Evolutionary conservation across 1,284 basidiomycete species (phyloP).

Genomic region (Fomitopsis pinicola): DNA sequence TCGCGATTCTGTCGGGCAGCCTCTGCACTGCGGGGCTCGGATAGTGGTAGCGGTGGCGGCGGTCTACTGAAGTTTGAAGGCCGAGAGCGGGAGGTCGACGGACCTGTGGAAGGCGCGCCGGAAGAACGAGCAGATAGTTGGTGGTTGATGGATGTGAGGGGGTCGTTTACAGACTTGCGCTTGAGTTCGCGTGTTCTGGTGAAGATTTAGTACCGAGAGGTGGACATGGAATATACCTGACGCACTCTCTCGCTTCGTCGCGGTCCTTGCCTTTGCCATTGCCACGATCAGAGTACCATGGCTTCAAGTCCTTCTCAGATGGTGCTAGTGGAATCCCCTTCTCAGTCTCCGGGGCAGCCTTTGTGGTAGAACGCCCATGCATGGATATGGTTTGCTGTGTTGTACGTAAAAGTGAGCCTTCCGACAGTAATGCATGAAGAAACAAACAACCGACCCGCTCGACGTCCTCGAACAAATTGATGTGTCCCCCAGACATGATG

Average conservation of each 20-base stretch:
- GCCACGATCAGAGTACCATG: constrained; percentile 63
- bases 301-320: constrained; percentile 66
- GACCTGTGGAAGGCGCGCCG: constrained; percentile 9
- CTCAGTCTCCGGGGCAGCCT: constrained; percentile 49
- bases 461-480: constrained; percentile 76
- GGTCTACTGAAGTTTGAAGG: constrained; percentile 4
- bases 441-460: constrained; percentile 45
- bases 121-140: constrained; percentile 45
- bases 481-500: constrained; percentile 50
- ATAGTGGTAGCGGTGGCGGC: not conserved
- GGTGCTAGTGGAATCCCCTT: constrained; percentile 71
- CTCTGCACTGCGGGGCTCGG: constrained; percentile 31
- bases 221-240: constrained; percentile 1
- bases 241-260: constrained; percentile 28
- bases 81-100: constrained; percentile 2
- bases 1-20: constrained; percentile 62
- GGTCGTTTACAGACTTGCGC: constrained; percentile 63
- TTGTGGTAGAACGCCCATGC: constrained; percentile 40
- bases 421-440: not conserved
- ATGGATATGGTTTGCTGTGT: constrained; percentile 40
- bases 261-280: constrained; percentile 20
- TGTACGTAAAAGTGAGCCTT: not conserved
- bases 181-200: constrained; percentile 56
- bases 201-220: not conserved
- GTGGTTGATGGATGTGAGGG: constrained; percentile 68